Evolutionary conservation across 331 rosid genomes (phyloP).

Genomic region (Pyrus hybrid): DNA sequence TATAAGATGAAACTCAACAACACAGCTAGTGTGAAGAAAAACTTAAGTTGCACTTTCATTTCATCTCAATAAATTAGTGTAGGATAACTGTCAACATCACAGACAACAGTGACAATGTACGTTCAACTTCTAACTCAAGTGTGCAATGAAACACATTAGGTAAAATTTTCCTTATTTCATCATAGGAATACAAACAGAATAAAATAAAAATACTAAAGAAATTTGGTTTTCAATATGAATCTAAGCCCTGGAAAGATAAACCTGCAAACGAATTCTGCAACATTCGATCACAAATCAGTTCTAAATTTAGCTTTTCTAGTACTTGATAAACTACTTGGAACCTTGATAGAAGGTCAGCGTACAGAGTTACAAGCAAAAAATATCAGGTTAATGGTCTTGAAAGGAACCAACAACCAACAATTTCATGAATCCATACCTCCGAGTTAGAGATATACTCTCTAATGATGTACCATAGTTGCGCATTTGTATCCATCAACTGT

Average conservation of each 20-base stretch:
- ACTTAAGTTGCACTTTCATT: slow-evolving; percentile 1
- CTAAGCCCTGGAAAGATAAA: background rate
- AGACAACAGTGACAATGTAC: background rate
- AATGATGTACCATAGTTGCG: slow-evolving; percentile 94
- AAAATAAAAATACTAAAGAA: background rate
- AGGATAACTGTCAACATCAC: background rate
- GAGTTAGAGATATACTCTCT: slow-evolving; percentile 93
- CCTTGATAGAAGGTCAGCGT: background rate
- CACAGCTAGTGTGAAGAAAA: background rate
- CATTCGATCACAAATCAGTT: background rate
- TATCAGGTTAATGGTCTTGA: background rate
- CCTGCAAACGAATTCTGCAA: background rate
- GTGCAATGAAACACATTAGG: background rate
- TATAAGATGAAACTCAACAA: slow-evolving; percentile 3
- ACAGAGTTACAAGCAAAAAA: background rate
- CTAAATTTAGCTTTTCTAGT: background rate
- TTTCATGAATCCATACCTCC: slow-evolving; percentile 43
- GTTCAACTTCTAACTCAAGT: background rate
- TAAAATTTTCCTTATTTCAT: background rate
- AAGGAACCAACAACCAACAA: background rate
- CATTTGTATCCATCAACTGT: slow-evolving; percentile 95
- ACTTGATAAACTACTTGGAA: background rate
- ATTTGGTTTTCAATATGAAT: background rate
- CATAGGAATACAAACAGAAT: background rate
- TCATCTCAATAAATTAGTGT: background rate